These are phyloP conservation scores for Pyrenophora seminiperda DNA, from an alignment of 2,329 filamentous ascomycete genomes.

Conservation along the genomic window DNA sequence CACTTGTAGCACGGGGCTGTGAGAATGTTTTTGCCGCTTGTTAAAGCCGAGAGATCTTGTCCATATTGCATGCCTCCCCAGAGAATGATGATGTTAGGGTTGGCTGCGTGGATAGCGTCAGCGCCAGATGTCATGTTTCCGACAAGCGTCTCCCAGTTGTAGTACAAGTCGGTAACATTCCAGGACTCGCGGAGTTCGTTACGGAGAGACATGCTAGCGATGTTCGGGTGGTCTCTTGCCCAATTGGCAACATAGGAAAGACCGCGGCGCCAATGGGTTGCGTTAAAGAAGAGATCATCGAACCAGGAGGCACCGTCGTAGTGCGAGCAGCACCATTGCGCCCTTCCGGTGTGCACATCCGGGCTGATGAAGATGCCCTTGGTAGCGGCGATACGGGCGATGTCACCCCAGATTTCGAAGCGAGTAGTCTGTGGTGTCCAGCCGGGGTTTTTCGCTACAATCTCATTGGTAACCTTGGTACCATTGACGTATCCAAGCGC, in stretches of 20 bases:
- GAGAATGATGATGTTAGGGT: slow-evolving; percentile 60
- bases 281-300: slow-evolving; percentile 60
- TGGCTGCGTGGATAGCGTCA: slow-evolving; percentile 56
- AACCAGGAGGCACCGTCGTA: slow-evolving; percentile 66
- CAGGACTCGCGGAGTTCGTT: slow-evolving; percentile 59
- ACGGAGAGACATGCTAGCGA: slow-evolving; percentile 62
- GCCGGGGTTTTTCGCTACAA: slow-evolving; percentile 44
- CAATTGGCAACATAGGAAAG: slow-evolving; percentile 59
- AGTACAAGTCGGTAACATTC: slow-evolving; percentile 34
- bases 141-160: slow-evolving; percentile 41
- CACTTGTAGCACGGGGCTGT: slow-evolving; percentile 50
- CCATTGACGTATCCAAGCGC: slow-evolving; percentile 49
- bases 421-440: slow-evolving; percentile 49
- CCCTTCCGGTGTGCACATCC: slow-evolving; percentile 40
- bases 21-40: slow-evolving; percentile 46
- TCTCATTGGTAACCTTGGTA: slow-evolving; percentile 47
- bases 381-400: slow-evolving; percentile 32
- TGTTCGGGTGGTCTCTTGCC: slow-evolving; percentile 55
- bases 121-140: slow-evolving; percentile 56
- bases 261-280: slow-evolving; percentile 59
- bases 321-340: slow-evolving; percentile 44
- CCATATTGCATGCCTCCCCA: slow-evolving; percentile 61
- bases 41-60: slow-evolving; percentile 56
- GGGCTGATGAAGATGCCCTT: slow-evolving; percentile 41
- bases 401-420: slow-evolving; percentile 46